phyloP scores from a whole-genome alignment of 257 asterid genomes.

The Rauvolfia tetraphylla region DNA sequence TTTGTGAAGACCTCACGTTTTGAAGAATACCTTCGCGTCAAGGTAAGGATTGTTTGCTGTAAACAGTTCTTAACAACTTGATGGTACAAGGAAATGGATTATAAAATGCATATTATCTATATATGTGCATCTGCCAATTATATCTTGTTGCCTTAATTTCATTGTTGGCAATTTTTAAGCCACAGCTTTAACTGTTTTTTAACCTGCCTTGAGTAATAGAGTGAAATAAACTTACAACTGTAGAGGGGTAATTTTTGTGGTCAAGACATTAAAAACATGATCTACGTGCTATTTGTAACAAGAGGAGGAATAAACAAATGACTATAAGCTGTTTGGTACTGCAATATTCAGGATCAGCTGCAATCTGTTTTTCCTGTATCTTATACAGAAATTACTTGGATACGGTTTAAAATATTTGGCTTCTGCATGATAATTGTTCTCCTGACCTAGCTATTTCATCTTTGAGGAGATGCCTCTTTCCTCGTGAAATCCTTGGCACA shows the following conservation, averaged over 20 bases:
- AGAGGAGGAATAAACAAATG: neutral
- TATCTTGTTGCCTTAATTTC: neutral
- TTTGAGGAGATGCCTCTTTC: neutral
- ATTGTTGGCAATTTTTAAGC: neutral
- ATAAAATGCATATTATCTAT: neutral
- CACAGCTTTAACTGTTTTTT: neutral
- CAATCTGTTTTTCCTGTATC: neutral
- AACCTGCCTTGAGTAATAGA: neutral
- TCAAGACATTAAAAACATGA: neutral
- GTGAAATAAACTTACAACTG: neutral
- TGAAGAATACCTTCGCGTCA: conserved; percentile 35
- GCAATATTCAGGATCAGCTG: neutral
- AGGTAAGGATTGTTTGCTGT: conserved; percentile 16
- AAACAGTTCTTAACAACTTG: neutral
- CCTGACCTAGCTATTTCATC: neutral
- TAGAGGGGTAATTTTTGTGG: neutral
- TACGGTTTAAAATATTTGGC: neutral
- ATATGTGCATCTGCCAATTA: neutral
- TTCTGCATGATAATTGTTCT: neutral
- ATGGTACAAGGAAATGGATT: neutral
- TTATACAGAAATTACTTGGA: too few relatives aligned
- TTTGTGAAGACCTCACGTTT: conserved; percentile 36
- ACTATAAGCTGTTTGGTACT: neutral
- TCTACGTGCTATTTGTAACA: neutral
- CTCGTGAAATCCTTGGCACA: neutral